Evolutionary conservation across 2,329 filamentous ascomycete genomes (phyloP).

Genomic region (Cytospora piceae): DNA sequence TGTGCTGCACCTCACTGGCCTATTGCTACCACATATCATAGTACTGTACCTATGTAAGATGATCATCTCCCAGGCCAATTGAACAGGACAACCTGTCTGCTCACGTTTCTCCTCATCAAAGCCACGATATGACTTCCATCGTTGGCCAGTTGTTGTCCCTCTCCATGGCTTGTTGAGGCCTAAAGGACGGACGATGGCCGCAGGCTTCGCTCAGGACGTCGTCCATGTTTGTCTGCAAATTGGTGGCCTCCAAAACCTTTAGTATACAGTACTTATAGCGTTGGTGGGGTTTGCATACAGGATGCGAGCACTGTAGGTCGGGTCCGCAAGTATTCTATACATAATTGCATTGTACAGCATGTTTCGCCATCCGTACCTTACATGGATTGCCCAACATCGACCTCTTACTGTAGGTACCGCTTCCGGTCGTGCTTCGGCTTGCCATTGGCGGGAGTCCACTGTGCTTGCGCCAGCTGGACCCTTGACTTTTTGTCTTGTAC

Average conservation of each 20-base stretch:
- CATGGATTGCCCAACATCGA: conserved; percentile 26
- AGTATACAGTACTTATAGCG: conserved; percentile 1
- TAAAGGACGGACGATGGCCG: conserved; percentile 24
- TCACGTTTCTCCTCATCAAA: conserved; percentile 4
- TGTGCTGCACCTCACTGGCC: conserved; percentile 26
- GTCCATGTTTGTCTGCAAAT: background rate
- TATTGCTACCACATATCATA: conserved; percentile 21
- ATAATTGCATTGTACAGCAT: conserved; percentile 22
- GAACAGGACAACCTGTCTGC: conserved; percentile 14
- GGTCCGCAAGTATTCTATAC: background rate
- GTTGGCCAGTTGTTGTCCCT: conserved; percentile 16
- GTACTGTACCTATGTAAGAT: conserved; percentile 1
- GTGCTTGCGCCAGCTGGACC: conserved; percentile 1
- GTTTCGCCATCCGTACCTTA: conserved; percentile 25
- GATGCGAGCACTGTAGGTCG: background rate
- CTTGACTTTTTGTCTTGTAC: background rate
- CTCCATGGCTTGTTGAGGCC: conserved; percentile 1
- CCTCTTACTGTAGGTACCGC: conserved; percentile 12
- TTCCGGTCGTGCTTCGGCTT: conserved; percentile 12
- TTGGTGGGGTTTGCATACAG: background rate
- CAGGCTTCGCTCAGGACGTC: conserved; percentile 5
- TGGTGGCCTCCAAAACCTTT: background rate
- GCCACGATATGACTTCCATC: conserved; percentile 18
- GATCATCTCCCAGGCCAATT: conserved; percentile 26
- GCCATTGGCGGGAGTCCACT: conserved; percentile 7